phyloP scores from a whole-genome alignment of 2,329 filamentous ascomycete species.

The Trichoderma sp. region DNA sequence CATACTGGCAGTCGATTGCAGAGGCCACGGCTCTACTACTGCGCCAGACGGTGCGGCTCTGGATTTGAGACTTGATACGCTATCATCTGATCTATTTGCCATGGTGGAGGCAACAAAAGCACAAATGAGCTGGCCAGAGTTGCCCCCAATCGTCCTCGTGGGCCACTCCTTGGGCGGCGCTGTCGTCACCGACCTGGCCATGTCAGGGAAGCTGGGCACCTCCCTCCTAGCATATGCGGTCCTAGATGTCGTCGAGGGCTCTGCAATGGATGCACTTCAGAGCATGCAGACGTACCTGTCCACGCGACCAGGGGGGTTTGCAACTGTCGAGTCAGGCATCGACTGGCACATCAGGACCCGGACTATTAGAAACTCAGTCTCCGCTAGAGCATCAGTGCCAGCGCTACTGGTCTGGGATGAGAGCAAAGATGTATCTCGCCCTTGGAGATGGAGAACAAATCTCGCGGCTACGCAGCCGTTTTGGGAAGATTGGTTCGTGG shows the following conservation, averaged over 20 bases:
- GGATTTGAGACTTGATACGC: conserved; percentile 69
- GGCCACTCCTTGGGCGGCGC: conserved; percentile 93
- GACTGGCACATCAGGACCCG: conserved; percentile 92
- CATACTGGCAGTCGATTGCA: conserved; percentile 79
- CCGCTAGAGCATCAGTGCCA: conserved; percentile 85
- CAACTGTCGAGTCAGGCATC: conserved; percentile 74
- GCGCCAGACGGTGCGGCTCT: conserved; percentile 40
- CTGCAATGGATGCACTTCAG: conserved; percentile 88
- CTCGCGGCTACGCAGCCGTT: conserved; percentile 80
- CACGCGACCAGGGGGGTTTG: conserved; percentile 74
- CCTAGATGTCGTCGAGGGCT: conserved; percentile 92
- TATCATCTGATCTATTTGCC: conserved; percentile 69
- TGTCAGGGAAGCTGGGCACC: conserved; percentile 60
- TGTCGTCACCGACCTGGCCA: conserved; percentile 80
- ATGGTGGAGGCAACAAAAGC: conserved; percentile 65
- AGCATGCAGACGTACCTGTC: conserved; percentile 92
- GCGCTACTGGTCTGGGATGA: conserved; percentile 61
- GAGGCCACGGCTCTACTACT: conserved; percentile 78
- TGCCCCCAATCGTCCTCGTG: conserved; percentile 77
- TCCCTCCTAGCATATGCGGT: conserved; percentile 82
- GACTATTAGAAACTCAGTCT: conserved; percentile 77
- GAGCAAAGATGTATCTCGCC: conserved; percentile 37
- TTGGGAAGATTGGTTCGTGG: conserved; percentile 92
- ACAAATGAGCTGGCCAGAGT: conserved; percentile 67
- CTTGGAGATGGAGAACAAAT: conserved; percentile 85